A percentile compares a stretch with the other conserved stretches of the same genome.
Conservation (phyloP, 192 early-diverging fungal genomes). For the Coemansia sp. region DNA sequence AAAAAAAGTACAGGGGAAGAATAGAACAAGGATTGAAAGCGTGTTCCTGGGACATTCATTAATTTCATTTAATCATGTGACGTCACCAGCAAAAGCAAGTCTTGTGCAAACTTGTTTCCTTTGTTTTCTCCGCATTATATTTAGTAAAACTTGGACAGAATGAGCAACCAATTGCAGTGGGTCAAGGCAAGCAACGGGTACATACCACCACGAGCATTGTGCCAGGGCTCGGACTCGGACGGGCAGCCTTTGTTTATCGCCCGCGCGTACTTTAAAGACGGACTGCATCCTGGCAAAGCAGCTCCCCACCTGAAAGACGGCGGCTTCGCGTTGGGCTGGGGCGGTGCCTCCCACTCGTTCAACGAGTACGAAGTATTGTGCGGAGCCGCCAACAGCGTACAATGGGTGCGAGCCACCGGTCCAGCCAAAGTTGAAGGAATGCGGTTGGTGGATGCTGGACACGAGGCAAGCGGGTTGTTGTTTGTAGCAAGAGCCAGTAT, state of each 20-base stretch:
- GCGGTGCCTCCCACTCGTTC: constrained; percentile 46
- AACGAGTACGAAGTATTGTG: constrained; percentile 59
- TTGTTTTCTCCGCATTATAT: background rate
- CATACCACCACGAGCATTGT: constrained; percentile 42
- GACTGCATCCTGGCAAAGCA: constrained; percentile 52
- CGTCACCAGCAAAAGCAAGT: background rate
- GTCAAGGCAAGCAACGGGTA: constrained; percentile 21
- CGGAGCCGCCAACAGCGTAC: constrained; percentile 54
- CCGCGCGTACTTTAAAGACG: constrained; percentile 55
- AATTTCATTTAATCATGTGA: background rate
- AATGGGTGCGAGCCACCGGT: constrained; percentile 51
- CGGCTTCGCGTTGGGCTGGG: constrained; percentile 54
- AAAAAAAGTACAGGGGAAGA: background rate
- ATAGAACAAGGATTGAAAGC: background rate
- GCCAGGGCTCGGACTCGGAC: constrained; percentile 56
- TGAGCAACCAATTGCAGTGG: constrained; percentile 27
- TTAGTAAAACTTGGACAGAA: background rate
- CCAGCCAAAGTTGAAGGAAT: constrained; percentile 12
- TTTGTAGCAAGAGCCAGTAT: constrained; percentile 35
- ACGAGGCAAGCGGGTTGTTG: constrained; percentile 42
- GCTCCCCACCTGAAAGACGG: constrained; percentile 47
- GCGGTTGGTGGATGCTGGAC: constrained; percentile 24
- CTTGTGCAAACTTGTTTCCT: background rate
- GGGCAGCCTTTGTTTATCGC: constrained; percentile 57
- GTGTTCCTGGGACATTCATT: background rate